phyloP scores from a whole-genome alignment of 495 filamentous ascomycete genomes.

The Aspergillus cristatus region DNA sequence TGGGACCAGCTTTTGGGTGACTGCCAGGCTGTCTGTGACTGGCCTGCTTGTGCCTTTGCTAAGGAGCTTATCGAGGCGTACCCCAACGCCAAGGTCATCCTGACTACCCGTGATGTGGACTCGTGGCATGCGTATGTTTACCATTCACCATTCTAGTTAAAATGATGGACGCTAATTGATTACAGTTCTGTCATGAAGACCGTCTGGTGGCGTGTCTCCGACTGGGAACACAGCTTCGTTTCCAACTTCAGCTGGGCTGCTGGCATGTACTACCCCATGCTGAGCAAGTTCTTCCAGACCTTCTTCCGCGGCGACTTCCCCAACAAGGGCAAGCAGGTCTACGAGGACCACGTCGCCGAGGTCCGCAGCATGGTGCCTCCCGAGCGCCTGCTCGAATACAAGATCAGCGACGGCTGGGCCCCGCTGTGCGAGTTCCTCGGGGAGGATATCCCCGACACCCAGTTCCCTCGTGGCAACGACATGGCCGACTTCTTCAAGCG shows the following conservation, averaged over 20 bases:
- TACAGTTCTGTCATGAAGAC: conserved; percentile 41
- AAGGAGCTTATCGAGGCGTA: conserved; percentile 61
- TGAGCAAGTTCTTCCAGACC: conserved; percentile 49
- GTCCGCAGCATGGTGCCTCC: conserved; percentile 36
- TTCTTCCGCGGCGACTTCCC: conserved; percentile 46
- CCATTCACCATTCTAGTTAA: not conserved
- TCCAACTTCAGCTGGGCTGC: conserved; percentile 48
- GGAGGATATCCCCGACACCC: conserved; percentile 42
- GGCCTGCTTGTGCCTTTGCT: conserved; percentile 56
- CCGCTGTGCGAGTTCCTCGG: conserved; percentile 61
- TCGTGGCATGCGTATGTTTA: conserved; percentile 43
- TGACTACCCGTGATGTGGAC: conserved; percentile 53
- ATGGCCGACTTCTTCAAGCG: conserved; percentile 51
- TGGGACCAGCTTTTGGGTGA: conserved; percentile 60
- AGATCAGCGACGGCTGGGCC: conserved; percentile 56
- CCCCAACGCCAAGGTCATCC: conserved; percentile 59
- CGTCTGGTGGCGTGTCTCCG: conserved; percentile 45
- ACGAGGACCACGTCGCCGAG: conserved; percentile 35
- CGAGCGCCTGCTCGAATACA: conserved; percentile 52
- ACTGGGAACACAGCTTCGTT: conserved; percentile 44
- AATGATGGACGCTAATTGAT: not conserved
- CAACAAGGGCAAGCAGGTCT: conserved; percentile 42
- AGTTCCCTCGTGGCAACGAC: conserved; percentile 40
- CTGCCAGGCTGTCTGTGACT: conserved; percentile 58
- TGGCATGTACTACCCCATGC: conserved; percentile 51